Base-by-base conservation (phyloP, 108 stramenopile genomes). In the Nitzschia putrida region DNA sequence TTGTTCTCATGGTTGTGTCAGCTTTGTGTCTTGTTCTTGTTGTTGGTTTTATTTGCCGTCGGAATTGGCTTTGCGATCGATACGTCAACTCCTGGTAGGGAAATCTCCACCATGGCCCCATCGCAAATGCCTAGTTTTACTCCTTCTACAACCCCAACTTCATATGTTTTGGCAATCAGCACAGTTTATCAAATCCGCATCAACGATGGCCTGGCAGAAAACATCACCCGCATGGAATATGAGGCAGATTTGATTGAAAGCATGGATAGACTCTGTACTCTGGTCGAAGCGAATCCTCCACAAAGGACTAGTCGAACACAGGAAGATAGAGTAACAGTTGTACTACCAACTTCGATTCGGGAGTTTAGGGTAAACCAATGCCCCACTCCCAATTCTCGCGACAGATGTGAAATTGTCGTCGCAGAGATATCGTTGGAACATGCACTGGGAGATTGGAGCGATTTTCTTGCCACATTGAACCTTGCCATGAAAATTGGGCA, bases 251-350 rank as follows among this genome's bases (percentile, higher is more conserved):
- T 77, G 57, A 71, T 71, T 13, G n/a, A 0, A 39, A 66, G 64
- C 38, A 77, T 77, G 76, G 57, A 77, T 50, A 23, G 21, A 29
- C 68, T 77, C 37, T 50, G 61, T 8, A 21, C 44, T 52, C 57
- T 44, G 18, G 61, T 77, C 14, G 34, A 59, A 25, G 0, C 25
- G 14, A 71, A 65, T 24, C 25, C 70, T 0, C 40, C 6, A 3
- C 29, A 8, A 34, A 21, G 0, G 38, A 9, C 47, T 8, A 7
- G 3, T 13, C 9, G 38, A 50, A 10, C 8, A 38, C 11, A 21
- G 0, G 2, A 23, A 53, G 58, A 51, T 63, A 42, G 0, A 0
- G n/a, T 18, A 39, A 37, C 12, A 25, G 13, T 66, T 18, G 1
- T 64, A 4, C 53, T 70, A 43, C 76, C 69, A 26, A 61, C 76